These are phyloP conservation scores for Hysterangium stoloniferum DNA, from an alignment of 768 basidiomycete genomes.

Conservation along the genomic window DNA sequence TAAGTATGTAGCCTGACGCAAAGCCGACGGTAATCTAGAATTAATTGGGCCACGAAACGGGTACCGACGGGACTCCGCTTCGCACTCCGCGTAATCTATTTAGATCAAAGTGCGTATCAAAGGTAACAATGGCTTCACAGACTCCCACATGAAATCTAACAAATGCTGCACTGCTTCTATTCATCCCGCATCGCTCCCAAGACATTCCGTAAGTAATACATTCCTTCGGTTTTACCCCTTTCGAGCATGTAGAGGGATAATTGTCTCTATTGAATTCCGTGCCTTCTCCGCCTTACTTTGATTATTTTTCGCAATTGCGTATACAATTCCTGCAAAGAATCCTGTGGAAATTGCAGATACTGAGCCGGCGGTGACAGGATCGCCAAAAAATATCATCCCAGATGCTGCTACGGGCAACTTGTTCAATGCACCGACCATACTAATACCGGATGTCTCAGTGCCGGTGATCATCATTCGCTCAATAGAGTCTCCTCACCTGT, in stretches of 20 bases:
- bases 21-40: constrained; percentile 14
- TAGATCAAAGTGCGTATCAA: not conserved
- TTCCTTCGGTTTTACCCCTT: constrained; percentile 9
- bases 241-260: constrained; percentile 48
- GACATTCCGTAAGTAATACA: not conserved
- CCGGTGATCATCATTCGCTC: constrained; percentile 2
- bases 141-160: not conserved
- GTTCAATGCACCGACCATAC: constrained; percentile 96
- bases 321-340: constrained; percentile 86
- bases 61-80: not conserved
- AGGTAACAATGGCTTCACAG: not conserved
- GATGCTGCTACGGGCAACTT: constrained; percentile 97
- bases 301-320: constrained; percentile 91
- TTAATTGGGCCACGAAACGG: not conserved
- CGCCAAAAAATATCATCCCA: constrained; percentile 97
- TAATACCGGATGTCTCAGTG: constrained; percentile 21
- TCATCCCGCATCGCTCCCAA: not conserved
- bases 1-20: constrained; percentile 23
- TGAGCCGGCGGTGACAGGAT: constrained; percentile 79
- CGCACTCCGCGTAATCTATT: constrained; percentile 6
- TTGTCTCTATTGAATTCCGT: constrained; percentile 36
- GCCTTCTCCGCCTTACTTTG: constrained; percentile 70
- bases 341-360: constrained; percentile 83
- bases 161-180: not conserved
- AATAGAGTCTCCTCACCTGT: constrained; percentile 49